Evolutionary conservation across 805 yeast genomes (phyloP).

Genomic region (Saccharomycopsis synnaedendra): DNA sequence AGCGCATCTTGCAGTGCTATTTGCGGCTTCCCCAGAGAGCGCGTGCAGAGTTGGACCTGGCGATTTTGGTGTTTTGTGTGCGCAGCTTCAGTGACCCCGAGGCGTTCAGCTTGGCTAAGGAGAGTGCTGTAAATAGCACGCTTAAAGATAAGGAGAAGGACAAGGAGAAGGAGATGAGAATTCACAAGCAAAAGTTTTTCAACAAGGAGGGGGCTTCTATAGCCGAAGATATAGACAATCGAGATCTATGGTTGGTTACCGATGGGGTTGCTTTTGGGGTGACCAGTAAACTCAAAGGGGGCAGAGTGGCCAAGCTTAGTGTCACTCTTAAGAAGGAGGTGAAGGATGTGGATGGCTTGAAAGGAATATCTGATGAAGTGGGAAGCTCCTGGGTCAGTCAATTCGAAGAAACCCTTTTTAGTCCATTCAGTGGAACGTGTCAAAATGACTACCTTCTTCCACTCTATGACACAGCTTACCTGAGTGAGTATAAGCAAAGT

Average conservation of each 20-base stretch:
- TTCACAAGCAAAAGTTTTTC: conserved; percentile 4
- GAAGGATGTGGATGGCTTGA: conserved; percentile 21
- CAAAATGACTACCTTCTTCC: conserved; percentile 16
- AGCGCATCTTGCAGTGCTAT: conserved; percentile 36
- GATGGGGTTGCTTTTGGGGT: conserved; percentile 41
- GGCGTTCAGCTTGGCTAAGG: conserved; percentile 9
- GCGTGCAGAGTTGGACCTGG: conserved; percentile 29
- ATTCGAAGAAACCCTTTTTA: conserved; percentile 18
- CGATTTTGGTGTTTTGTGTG: conserved; percentile 27
- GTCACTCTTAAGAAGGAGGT: conserved; percentile 24
- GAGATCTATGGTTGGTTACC: conserved; percentile 17
- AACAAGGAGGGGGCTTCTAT: conserved; percentile 4
- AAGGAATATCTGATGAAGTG: conserved; percentile 12
- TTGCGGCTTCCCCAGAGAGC: conserved; percentile 23
- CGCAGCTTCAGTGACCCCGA: conserved; percentile 36
- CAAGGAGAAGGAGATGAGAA: conserved; percentile 13
- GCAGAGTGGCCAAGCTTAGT: conserved; percentile 27
- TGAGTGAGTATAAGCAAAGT: conserved; percentile 25
- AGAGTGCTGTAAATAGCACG: not conserved
- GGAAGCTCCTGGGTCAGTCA: conserved; percentile 12
- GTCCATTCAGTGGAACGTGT: conserved; percentile 16
- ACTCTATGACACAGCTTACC: conserved; percentile 22
- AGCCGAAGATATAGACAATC: conserved; percentile 14
- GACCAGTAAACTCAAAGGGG: conserved; percentile 33
- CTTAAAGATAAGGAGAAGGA: conserved; percentile 16